Base-by-base conservation (phyloP, 345 rosid genomes). In the Camelina laxa region DNA sequence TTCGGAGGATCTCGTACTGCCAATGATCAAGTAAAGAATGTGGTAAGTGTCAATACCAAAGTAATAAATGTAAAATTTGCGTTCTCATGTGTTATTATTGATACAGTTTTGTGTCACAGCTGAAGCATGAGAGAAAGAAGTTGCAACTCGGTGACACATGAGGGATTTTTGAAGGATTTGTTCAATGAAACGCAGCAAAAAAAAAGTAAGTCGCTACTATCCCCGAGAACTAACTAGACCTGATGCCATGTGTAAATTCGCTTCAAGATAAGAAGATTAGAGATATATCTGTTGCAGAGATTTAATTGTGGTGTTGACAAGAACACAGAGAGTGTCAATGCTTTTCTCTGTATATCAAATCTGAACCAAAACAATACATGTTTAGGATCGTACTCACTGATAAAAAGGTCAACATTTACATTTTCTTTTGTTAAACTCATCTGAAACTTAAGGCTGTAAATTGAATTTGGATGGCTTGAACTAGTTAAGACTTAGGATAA, bases 1-100 rank as follows among this genome's bases (percentile, higher is more conserved):
- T 68, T 51, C 48, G 98, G 97, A 78, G 97, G 98, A 82, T 79
- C 91, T 50, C 67, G 86, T 72, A 70, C 84, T 56, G 91, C 89
- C 82, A 85, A 87, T 80, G 84, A 82, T 7, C 80, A 85, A 48
- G 96, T 93, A 68, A 93, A 82, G 84, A 82, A 69, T 85, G 91
- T 85, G 92, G 98, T 87, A 84, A 86, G 91, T 27, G 60, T 67
- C 60, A 24, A 58, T 45, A 65, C 53, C 50, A 36, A 44, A 31
- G 66, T 57, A 4, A 11, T 12, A 65, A 21, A 17, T 73, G 44
- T 66, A 75, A 3, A 22, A 36, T 20, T 39, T 27, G 69, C 55
- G 17, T n/a, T 53, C 2, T 45, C 30, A 56, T 38, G 31, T 60
- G 49, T 39, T 38, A 39, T 33, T 33, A 55, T n/a, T n/a, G n/a